Evolutionary conservation across 495 filamentous ascomycete species (phyloP), one percentile per base, ranked within the genome.

Genomic region (Penicillium manginii): DNA sequence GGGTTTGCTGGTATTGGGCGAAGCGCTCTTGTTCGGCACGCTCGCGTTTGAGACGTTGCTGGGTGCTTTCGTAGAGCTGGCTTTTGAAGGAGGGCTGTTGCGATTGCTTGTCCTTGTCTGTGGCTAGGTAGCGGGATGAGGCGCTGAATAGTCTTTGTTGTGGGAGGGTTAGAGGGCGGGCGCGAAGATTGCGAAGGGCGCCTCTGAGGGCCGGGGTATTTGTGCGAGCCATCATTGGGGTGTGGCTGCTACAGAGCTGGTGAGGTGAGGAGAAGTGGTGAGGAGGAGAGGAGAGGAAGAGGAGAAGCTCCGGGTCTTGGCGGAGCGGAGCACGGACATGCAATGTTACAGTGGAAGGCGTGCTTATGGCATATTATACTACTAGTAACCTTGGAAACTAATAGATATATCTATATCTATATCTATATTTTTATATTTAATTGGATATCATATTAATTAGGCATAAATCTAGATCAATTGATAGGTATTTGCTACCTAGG

Each of bases 51-150:
- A 97, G 74, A 11, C 94, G 86, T 63, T 86, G 78, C 53, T 84
- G 78, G 32, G 93, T 93, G 62, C 90, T 96, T 65, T 94, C 86
- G 56, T 91, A 92, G 57, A 98, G 77, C 77, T 98, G 94, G 17
- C 86, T 89, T 61, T 90, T 86, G 79, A 98, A 97, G 3, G 84
- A 83, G 22, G 47, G 26, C 45, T 73, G 65, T 58, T 73, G 70
- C 46, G 65, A 55, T 50, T 69, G 65, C 50, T 69, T 65, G 45
- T 78, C 26, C 26, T 29, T 29, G 26, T 29, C 67, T n/a, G 49
- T 58, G 46, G 60, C 60, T 22, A 21, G 43, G 39, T 21, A 60
- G 22, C 51, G 67, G 37, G 58, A 37, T 3, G 71, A 69, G 6
- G 42, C 59, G 23, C 61, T 57, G 49, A 76, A 70, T 2, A 55